Percentiles rank a stretch among this genome's conserved stretches.
Evolutionary conservation across 1,284 basidiomycete genomes (phyloP).

Genomic region (Agaricales sp.): DNA sequence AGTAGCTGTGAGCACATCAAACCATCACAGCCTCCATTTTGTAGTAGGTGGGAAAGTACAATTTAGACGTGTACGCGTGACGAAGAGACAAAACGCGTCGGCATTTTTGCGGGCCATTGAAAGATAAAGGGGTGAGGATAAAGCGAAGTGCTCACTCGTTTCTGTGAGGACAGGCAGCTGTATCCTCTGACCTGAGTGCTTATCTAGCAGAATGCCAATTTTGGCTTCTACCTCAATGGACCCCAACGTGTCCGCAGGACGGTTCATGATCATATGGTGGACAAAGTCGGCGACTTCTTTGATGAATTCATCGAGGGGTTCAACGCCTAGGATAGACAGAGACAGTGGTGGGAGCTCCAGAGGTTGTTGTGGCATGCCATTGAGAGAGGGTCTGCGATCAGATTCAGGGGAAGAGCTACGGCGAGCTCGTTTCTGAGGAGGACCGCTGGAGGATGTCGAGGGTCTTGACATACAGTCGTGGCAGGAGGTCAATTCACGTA

Average conservation of each 20-base stretch:
- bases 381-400: not conserved
- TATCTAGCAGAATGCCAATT: constrained; percentile 73
- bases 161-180: constrained; percentile 75
- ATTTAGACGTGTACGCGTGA: not conserved
- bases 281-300: constrained; percentile 88
- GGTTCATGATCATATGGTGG: constrained; percentile 52
- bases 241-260: constrained; percentile 34
- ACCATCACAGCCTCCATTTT: too few species aligned
- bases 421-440: not conserved
- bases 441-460: not conserved
- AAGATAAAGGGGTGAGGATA: constrained; percentile 5
- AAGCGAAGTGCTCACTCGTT: constrained; percentile 58
- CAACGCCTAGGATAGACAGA: constrained; percentile 84
- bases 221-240: constrained; percentile 87
- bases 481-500: too few species aligned
- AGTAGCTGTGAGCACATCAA: too few species aligned
- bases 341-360: constrained; percentile 55
- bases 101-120: constrained; percentile 9
- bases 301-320: constrained; percentile 92
- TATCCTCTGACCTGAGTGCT: constrained; percentile 44
- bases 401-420: not conserved
- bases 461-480: not conserved
- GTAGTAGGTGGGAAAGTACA: too few species aligned
- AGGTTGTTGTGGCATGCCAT: not conserved
- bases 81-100: constrained; percentile 1